Conservation (phyloP, 2,329 filamentous ascomycete genomes). For the Diplodia mutila region DNA sequence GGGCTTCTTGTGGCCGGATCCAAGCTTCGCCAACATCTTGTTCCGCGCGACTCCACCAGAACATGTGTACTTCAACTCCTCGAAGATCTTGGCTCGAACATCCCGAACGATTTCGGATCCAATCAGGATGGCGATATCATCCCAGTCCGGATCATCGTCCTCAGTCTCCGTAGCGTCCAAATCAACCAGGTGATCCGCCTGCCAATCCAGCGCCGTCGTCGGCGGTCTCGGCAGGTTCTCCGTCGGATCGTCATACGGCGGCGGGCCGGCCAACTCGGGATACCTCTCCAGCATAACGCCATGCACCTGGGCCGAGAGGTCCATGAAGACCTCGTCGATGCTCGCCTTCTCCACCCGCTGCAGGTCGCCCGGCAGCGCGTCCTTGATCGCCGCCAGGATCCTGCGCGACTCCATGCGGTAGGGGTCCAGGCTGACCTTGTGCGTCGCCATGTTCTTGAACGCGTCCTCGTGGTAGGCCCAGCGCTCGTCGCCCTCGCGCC, state of each 20-base stretch:
- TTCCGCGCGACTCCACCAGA: conserved; percentile 87
- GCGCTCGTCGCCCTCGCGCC: conserved; percentile 85
- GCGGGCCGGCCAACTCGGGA: conserved; percentile 68
- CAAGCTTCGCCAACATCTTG: conserved; percentile 94
- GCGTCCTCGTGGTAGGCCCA: conserved; percentile 91
- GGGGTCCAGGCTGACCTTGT: conserved; percentile 93
- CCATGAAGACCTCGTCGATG: conserved; percentile 94
- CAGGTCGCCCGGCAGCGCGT: conserved; percentile 64
- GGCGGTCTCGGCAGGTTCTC: conserved; percentile 74
- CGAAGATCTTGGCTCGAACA: conserved; percentile 70
- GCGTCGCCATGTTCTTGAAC: conserved; percentile 75
- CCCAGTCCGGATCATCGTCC: conserved; percentile 88
- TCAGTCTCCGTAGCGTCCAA: conserved; percentile 74
- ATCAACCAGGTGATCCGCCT: conserved; percentile 79
- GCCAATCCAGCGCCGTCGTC: conserved; percentile 78
- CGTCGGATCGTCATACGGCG: conserved; percentile 73
- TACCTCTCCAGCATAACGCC: conserved; percentile 74
- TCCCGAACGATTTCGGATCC: conserved; percentile 86
- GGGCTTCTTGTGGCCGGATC: conserved; percentile 89
- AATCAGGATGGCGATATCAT: conserved; percentile 79
- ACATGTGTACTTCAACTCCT: conserved; percentile 82
- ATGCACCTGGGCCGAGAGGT: conserved; percentile 84
- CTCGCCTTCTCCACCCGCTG: conserved; percentile 90
- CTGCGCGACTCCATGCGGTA: conserved; percentile 83
- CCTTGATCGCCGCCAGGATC: conserved; percentile 80